Conservation (phyloP, 495 filamentous ascomycete species). For the Evansstolkia leycettana region DNA sequence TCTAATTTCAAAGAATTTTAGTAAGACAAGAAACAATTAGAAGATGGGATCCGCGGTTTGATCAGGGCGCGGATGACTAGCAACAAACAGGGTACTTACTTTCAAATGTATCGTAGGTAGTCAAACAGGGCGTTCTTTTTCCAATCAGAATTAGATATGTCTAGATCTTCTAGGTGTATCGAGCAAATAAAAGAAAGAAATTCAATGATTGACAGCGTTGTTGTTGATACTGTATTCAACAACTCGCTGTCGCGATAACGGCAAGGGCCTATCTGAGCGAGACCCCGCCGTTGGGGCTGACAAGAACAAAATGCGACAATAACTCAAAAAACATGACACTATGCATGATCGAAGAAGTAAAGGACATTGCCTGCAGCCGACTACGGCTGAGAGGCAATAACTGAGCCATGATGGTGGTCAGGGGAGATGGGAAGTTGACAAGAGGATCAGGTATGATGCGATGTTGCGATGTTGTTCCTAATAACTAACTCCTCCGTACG, state of each 20-base stretch:
- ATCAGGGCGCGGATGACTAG: neutral
- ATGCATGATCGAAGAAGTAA: constrained; percentile 10
- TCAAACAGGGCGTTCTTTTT: too few species aligned
- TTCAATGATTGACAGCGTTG: constrained; percentile 18
- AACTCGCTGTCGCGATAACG: constrained; percentile 7
- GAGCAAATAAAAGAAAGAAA: neutral
- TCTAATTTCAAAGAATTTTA: constrained; percentile 10
- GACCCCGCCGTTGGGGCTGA: constrained; percentile 73
- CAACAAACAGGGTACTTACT: neutral
- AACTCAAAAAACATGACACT: constrained; percentile 1
- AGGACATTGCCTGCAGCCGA: constrained; percentile 13
- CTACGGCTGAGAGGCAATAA: constrained; percentile 18
- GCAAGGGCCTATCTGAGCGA: constrained; percentile 28
- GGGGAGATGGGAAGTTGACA: neutral
- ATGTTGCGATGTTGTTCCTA: neutral
- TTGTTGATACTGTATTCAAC: constrained; percentile 15
- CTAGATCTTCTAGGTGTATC: too few species aligned
- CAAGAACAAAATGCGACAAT: constrained; percentile 29
- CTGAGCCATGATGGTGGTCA: constrained; percentile 11
- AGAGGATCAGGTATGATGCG: too few species aligned
- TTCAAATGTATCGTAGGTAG: too few species aligned
- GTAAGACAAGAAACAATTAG: neutral
- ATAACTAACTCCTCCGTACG: neutral
- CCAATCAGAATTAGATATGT: too few species aligned
- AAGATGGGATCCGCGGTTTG: neutral